Evolutionary conservation across 2,329 filamentous ascomycete species (phyloP).

Genomic region (Sporothrix variecibatus): DNA sequence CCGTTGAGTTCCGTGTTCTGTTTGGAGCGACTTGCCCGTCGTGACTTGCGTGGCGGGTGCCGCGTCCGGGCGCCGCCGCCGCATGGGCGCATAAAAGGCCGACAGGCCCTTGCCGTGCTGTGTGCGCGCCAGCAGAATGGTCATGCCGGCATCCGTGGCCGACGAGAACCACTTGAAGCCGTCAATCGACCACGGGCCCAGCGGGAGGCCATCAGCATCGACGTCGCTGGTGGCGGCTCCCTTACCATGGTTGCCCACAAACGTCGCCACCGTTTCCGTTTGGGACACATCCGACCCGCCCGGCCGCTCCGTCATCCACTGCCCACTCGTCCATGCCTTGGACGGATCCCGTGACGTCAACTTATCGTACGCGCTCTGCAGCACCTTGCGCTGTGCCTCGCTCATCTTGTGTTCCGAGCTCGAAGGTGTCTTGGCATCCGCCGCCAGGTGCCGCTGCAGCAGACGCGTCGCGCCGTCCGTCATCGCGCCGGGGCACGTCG

Average conservation of each 20-base stretch:
- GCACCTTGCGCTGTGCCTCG: slow-evolving; percentile 43
- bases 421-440: slow-evolving; percentile 16
- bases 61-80: slow-evolving; percentile 40
- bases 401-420: slow-evolving; percentile 27
- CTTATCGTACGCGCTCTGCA: slow-evolving; percentile 54
- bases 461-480: slow-evolving; percentile 62
- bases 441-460: slow-evolving; percentile 47
- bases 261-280: slow-evolving; percentile 63
- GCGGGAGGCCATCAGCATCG: slow-evolving; percentile 37
- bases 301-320: slow-evolving; percentile 75
- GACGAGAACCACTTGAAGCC: slow-evolving; percentile 75
- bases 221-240: slow-evolving; percentile 26
- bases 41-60: slow-evolving; percentile 35
- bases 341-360: slow-evolving; percentile 55
- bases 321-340: slow-evolving; percentile 68
- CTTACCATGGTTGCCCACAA: slow-evolving; percentile 30
- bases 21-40: slow-evolving; percentile 33
- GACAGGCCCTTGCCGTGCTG: slow-evolving; percentile 52
- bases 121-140: slow-evolving; percentile 65
- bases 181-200: slow-evolving; percentile 62
- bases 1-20: slow-evolving; percentile 60
- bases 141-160: slow-evolving; percentile 66
- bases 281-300: slow-evolving; percentile 70
- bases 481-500: slow-evolving; percentile 68
- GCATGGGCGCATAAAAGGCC: slow-evolving; percentile 67